These are phyloP conservation scores for Aphanomyces cochlioides DNA, from an alignment of 352 stramenopile species.

Conservation along the genomic window DNA sequence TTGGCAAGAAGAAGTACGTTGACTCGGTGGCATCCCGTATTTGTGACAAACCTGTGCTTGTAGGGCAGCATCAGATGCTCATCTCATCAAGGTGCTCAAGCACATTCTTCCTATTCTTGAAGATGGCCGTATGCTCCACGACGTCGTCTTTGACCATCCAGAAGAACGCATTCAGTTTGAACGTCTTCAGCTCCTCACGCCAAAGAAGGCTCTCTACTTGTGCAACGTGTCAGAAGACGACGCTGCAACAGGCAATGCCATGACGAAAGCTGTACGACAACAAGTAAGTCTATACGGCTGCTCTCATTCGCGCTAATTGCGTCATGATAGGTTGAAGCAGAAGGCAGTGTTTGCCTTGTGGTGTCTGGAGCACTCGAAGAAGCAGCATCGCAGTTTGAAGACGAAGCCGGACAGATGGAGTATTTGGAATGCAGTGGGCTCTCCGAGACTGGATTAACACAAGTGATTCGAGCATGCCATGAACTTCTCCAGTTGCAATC, in stretches of 20 bases:
- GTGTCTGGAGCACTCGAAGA: conserved; percentile 78
- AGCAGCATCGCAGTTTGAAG: conserved; percentile 71
- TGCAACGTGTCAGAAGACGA: conserved; percentile 96
- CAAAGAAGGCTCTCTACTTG: conserved; percentile 96
- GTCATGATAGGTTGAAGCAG: conserved; percentile 44
- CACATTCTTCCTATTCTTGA: conserved; percentile 71
- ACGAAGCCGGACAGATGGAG: conserved; percentile 89
- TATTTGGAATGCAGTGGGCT: conserved; percentile 89
- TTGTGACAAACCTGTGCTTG: conserved; percentile 7
- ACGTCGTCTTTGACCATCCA: conserved; percentile 57
- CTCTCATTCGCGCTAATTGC: conserved; percentile 16
- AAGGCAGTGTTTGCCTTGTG: conserved; percentile 65
- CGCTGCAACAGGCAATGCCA: conserved; percentile 90
- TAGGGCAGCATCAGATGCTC: neutral
- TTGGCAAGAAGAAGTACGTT: conserved; percentile 73
- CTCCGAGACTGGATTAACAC: conserved; percentile 67
- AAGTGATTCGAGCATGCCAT: conserved; percentile 88
- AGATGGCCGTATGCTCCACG: conserved; percentile 64
- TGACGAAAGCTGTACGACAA: conserved; percentile 78
- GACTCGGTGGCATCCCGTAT: neutral
- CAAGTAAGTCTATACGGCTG: conserved; percentile 28
- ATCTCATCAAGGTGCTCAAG: conserved; percentile 41
- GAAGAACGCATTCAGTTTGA: conserved; percentile 86
- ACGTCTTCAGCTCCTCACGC: conserved; percentile 77
- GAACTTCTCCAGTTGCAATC: conserved; percentile 93